Evolutionary conservation across 805 yeast genomes (phyloP), one percentile per base, ranked within the genome.

Genomic region (Wickerhamiella siamensis): DNA sequence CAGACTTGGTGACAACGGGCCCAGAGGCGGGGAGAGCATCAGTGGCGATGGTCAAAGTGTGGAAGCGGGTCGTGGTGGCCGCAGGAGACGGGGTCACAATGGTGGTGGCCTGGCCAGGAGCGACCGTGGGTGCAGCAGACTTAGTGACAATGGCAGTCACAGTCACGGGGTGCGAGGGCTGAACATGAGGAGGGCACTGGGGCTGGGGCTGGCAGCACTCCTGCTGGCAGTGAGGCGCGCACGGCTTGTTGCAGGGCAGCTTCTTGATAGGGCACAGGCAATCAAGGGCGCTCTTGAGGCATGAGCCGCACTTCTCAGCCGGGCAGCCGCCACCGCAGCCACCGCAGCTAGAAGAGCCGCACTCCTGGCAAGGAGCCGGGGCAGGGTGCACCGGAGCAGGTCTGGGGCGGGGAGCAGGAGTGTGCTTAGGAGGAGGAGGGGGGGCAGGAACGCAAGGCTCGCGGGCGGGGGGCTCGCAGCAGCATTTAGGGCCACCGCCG

Each of bases 241-340:
- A 24, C 6, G 42, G 32, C 31, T 31, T 31, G 20, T 36, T 36
- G 42, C 26, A 33, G 24, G 37, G 34, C 12, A 27, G 22, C 26
- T 34, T 36, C 16, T 33, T 4, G 12, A 33, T 38, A 18, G 34
- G 9, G 10, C 16, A 10, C 10, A 38, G 18, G 9, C 33, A 26
- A 12, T 14, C 8, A n/a, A 33, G 40, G 17, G 12, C 19, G 8
- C 5, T 16, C 18, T 27, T 14, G 27, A 33, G 34, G 27, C 10
- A 31, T 26, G 17, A 34, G 40, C 19, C 26, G 33, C 35, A 24
- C 41, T 22, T 39, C 36, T 16, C 18, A n/a, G 34, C 15, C 15
- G 34, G 34, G 18, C 18, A 16, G 15, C 34, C 6, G 6, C 18
- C 34, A 9, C 14, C 12, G 14, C 14, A 26, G 31, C 34, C 34